Evolutionary conservation across 2,329 filamentous ascomycete genomes (phyloP).

Genomic region (Tricladium varicosporioides): DNA sequence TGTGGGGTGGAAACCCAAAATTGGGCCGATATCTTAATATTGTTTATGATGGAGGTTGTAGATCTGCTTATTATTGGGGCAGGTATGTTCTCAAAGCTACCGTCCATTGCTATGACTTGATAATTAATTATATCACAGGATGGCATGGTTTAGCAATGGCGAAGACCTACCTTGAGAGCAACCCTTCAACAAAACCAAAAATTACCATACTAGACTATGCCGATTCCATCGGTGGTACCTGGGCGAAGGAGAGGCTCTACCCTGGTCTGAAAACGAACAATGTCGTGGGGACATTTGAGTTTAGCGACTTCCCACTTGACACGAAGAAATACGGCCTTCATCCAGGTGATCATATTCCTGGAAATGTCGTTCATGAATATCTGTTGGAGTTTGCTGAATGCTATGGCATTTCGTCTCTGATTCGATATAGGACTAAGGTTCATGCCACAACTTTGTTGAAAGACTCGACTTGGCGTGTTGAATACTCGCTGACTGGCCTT

Average conservation of each 20-base stretch:
- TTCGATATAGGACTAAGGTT: slow-evolving; percentile 52
- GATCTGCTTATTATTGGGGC: neutral
- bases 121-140: slow-evolving; percentile 22
- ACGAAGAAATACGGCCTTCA: slow-evolving; percentile 48
- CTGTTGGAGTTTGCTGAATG: slow-evolving; percentile 52
- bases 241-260: slow-evolving; percentile 66
- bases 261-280: slow-evolving; percentile 73
- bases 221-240: slow-evolving; percentile 63
- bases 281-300: slow-evolving; percentile 70
- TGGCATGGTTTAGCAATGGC: slow-evolving; percentile 58
- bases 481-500: slow-evolving; percentile 42
- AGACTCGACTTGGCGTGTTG: slow-evolving; percentile 42
- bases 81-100: neutral
- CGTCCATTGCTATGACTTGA: neutral
- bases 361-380: slow-evolving; percentile 53
- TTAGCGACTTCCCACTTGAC: slow-evolving; percentile 70
- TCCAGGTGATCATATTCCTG: slow-evolving; percentile 57
- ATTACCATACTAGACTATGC: slow-evolving; percentile 58
- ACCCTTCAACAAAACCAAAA: slow-evolving; percentile 48
- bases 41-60: neutral
- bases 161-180: slow-evolving; percentile 58
- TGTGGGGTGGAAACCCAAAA: no score
- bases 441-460: slow-evolving; percentile 41
- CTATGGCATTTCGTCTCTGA: slow-evolving; percentile 48
- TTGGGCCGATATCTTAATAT: neutral